Conservation (phyloP, 2,329 filamentous ascomycete genomes). For the Aspergillus fijiensis region DNA sequence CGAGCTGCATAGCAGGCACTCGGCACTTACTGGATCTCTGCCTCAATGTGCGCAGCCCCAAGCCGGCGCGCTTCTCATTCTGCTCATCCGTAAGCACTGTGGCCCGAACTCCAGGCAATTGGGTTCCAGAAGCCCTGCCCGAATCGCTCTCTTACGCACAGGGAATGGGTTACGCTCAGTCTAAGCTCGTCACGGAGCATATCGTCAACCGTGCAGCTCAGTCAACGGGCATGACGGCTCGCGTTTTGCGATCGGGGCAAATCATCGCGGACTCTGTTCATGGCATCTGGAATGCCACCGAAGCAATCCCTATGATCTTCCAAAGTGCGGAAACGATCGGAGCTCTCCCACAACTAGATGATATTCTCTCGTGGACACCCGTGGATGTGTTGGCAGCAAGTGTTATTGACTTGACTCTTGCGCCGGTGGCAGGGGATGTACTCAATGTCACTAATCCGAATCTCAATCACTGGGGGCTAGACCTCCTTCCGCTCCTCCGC, state of each 20-base stretch:
- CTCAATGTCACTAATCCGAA: conserved; percentile 53
- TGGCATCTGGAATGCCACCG: conserved; percentile 19
- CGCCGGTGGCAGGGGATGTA: conserved; percentile 14
- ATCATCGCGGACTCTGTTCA: conserved; percentile 30
- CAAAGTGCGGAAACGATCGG: conserved; percentile 47
- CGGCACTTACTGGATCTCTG: conserved; percentile 45
- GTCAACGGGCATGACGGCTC: conserved; percentile 15
- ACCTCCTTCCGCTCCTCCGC: conserved; percentile 55
- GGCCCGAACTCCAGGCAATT: conserved; percentile 24
- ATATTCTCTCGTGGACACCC: conserved; percentile 45
- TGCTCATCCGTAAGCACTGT: conserved; percentile 51
- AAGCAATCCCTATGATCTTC: conserved; percentile 53
- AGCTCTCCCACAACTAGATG: conserved; percentile 47
- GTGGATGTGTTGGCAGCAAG: conserved; percentile 44
- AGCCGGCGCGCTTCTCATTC: conserved; percentile 29
- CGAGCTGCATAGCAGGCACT: conserved; percentile 50
- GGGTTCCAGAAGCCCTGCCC: conserved; percentile 37
- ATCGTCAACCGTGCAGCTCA: conserved; percentile 24
- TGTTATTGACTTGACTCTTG: conserved; percentile 29
- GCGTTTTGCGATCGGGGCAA: conserved; percentile 34
- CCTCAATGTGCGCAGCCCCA: conserved; percentile 24
- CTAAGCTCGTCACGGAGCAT: conserved; percentile 37
- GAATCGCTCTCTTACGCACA: conserved; percentile 36
- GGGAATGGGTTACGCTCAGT: conserved; percentile 41
- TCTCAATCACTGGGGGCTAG: conserved; percentile 42